Base-by-base conservation (phyloP, 1,139 yeast genomes). In the Lizanozyma gosingica region DNA sequence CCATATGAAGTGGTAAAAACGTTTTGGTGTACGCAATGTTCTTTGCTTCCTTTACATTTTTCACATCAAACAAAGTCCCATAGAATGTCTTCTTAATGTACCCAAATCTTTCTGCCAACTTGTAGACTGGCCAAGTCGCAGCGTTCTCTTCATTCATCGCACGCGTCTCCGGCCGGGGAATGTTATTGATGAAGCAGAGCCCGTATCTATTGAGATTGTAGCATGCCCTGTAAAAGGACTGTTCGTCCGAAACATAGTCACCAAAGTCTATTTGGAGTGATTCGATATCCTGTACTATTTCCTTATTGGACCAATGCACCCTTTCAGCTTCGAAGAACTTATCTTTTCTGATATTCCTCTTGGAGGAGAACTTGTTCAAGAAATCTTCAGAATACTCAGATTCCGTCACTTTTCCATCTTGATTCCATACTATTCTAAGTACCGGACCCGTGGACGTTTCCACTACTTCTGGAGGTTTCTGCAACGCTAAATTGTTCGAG, bases 1-100 rank as follows among this genome's bases (percentile, higher is more conserved):
- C 94, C 86, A 83, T 84, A 52, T 85, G 95, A 43, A 85, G 65
- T 3, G 92, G 92, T 40, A 85, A 66, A 47, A 77, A 78, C 2
- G 71, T 71, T 39, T 72, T 68, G 2, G 94, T 82, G 52, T 83
- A 78, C 1, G 94, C 94, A 39, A 84, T 80, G 48, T 85, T 83
- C 41, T 73, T 77, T n/a, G 92, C 84, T 22, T 72, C 60, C 9
- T 76, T 72, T 9, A 70, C 71, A 35, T 78, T 76, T 42, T 69
- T 71, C 4, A 84, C 92, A 53, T 84, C 85, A 63, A 86, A 85
- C 3, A 80, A 65, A 2, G 76, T 69, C 1, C 94, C 94, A 52
- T 83, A 83, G 50, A 85, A 82, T 0, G 94, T 84, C 45, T 73
- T 68, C 50, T 80, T 81, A 43, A 84, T 67, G 48, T 83, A 83